These are phyloP conservation scores for Microsporum ferrugineum DNA, from an alignment of 2,329 filamentous ascomycete genomes.

Conservation along the genomic window DNA sequence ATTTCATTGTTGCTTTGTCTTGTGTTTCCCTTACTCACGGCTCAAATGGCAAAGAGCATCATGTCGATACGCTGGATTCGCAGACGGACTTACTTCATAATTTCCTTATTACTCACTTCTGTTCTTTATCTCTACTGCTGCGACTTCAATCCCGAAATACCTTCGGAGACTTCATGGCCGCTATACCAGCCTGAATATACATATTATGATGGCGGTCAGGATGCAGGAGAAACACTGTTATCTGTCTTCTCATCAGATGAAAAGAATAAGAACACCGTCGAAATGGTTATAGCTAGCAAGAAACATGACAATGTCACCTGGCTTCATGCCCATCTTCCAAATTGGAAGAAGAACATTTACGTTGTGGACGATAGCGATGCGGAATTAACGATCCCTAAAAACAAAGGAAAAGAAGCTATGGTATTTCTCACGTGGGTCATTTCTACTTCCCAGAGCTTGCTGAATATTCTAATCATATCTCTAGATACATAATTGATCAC, in stretches of 20 bases:
- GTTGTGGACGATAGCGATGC: conserved; percentile 43
- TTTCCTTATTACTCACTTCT: neutral
- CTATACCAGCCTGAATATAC: neutral
- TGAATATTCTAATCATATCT: neutral
- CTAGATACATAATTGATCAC: conserved; percentile 47
- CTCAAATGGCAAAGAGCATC: neutral
- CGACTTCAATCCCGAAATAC: neutral
- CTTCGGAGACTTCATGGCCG: neutral
- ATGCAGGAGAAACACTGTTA: neutral
- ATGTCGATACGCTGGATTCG: neutral
- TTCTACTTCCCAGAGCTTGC: too few species aligned
- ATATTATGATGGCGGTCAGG: neutral
- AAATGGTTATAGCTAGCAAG: conserved; percentile 32
- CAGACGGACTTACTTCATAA: neutral
- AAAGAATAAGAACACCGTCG: conserved; percentile 65
- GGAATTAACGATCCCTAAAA: conserved; percentile 43
- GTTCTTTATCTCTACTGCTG: neutral
- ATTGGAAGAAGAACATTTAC: conserved; percentile 46
- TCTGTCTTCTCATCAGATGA: too few species aligned
- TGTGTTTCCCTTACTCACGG: neutral
- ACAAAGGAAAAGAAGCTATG: conserved; percentile 54
- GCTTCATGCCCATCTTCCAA: conserved; percentile 29
- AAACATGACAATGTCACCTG: conserved; percentile 31
- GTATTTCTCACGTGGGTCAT: conserved; percentile 42
- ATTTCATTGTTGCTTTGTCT: neutral